Evolutionary conservation across 306 rosid genomes (phyloP).

Genomic region (Castanopsis chinensis): DNA sequence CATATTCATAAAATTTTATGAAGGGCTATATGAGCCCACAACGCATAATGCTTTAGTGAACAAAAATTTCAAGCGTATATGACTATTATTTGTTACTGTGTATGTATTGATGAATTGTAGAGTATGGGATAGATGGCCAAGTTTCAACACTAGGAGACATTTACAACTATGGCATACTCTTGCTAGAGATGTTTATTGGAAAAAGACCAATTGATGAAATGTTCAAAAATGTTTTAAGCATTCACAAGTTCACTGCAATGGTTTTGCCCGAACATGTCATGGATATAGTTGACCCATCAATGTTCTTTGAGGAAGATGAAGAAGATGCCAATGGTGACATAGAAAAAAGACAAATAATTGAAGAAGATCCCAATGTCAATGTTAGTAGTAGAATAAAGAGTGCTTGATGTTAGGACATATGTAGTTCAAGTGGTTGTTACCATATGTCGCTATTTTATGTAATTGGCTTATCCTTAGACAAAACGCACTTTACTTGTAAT

Average conservation of each 20-base stretch:
- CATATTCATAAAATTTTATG: neutral
- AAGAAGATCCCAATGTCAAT: neutral
- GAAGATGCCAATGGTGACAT: slow-evolving; percentile 3
- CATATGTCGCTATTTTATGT: no score
- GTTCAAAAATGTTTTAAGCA: slow-evolving; percentile 29
- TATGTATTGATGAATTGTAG: slow-evolving; percentile 9
- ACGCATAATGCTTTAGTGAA: no score
- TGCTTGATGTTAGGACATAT: no score
- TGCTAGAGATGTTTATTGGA: slow-evolving; percentile 39
- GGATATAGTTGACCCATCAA: neutral
- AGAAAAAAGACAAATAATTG: no score
- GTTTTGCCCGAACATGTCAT: slow-evolving; percentile 12
- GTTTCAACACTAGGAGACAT: no score
- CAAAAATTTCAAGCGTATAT: no score
- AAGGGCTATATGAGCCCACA: no score
- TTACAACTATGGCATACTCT: slow-evolving; percentile 34
- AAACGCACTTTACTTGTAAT: no score
- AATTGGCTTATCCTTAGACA: no score
- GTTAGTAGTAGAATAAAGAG: slow-evolving; percentile 20
- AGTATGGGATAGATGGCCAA: no score
- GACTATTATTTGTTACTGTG: neutral
- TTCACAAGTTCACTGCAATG: slow-evolving; percentile 20
- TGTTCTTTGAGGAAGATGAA: neutral
- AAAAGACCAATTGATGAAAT: slow-evolving; percentile 40
- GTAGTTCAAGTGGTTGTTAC: no score